These are phyloP conservation scores for Solanum stenotomum DNA, from an alignment of 257 asterid species.

Conservation along the genomic window DNA sequence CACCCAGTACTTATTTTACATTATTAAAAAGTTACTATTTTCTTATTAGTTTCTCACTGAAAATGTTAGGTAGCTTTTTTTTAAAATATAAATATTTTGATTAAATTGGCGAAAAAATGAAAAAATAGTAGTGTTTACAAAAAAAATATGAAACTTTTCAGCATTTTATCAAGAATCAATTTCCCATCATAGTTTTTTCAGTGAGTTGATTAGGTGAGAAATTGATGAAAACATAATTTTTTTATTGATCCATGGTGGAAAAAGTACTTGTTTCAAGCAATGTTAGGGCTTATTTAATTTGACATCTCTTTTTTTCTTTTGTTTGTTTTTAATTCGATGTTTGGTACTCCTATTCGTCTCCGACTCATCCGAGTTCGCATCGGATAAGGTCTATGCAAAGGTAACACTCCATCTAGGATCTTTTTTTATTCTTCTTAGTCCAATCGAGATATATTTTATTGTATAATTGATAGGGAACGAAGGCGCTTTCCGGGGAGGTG, in stretches of 20 bases:
- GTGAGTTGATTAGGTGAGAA: background rate
- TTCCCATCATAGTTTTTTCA: background rate
- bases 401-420: background rate
- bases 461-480: no score
- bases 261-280: fast-evolving
- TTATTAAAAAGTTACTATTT: background rate
- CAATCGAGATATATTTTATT: no score
- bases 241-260: fast-evolving
- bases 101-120: background rate
- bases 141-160: no score
- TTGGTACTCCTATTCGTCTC: fast-evolving
- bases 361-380: fast-evolving
- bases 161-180: no score
- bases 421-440: no score
- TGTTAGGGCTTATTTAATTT: fast-evolving
- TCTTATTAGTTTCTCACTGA: background rate
- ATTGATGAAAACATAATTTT: background rate
- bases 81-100: no score
- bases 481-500: fast-evolving
- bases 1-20: background rate
- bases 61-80: background rate
- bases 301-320: no score
- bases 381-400: no score
- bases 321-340: background rate
- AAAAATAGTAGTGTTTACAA: background rate